Evolutionary conservation across 2,329 filamentous ascomycete genomes (phyloP), one percentile per base, ranked within the genome.

Genomic region (Ploettnerulaceae sp.): DNA sequence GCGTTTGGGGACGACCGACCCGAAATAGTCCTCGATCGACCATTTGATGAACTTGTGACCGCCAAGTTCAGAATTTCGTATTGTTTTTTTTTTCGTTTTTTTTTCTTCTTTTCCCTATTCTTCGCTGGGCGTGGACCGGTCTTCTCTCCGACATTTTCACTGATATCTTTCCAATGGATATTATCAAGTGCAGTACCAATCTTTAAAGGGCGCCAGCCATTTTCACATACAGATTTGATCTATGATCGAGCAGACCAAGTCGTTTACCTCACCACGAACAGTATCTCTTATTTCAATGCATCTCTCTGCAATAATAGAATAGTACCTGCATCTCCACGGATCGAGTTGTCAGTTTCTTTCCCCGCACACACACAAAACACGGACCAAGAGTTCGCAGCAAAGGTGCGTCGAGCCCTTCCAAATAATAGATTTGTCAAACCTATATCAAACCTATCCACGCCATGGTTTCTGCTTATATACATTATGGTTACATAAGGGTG

Each of bases 361-460:
- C n/a, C n/a, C n/a, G n/a, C n/a, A n/a, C n/a, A n/a, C n/a, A n/a
- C n/a, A n/a, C n/a, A n/a, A n/a, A n/a, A n/a, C 53, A 54, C 55
- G 41, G 51, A 53, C 51, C 51, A 54, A 39, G 51, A 35, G 51
- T 57, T 56, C 49, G 40, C 47, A 45, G 33, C 24, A 39, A 21
- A 28, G 12, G 15, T 39, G 36, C 36, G 29, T 29, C 36, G 21
- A 20, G 7, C 15, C 22, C 17, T 11, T 6, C 36, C 36, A 21
- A 39, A 14, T 15, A 45, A 39, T 31, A 42, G 32, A 47, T n/a
- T 39, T 50, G 45, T 50, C 48, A 54, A 55, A 55, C 55, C 40
- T 31, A 42, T 24, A 21, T 55, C 55, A 54, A 55, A 55, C 51
- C 18, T 39, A 28, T 39, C 36, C 25, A 17, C 36, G 17, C 24